Evolutionary conservation across 805 yeast genomes (phyloP).

Genomic region (Maudiozyma bulderi): DNA sequence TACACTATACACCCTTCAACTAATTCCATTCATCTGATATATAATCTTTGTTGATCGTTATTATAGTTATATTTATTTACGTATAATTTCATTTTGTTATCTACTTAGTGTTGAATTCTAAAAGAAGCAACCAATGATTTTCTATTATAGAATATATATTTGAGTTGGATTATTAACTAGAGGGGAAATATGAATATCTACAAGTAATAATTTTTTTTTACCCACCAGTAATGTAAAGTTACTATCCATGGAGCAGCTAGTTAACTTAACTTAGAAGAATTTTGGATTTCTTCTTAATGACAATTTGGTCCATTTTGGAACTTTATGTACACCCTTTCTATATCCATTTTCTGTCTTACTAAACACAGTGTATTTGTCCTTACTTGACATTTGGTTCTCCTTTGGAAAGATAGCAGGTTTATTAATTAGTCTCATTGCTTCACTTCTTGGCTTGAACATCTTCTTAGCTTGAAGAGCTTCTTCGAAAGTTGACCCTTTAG

Average conservation of each 20-base stretch:
- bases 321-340: constrained; percentile 79
- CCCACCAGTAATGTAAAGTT: no score
- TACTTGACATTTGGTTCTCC: constrained; percentile 69
- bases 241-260: not conserved
- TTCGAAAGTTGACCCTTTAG: constrained; percentile 14
- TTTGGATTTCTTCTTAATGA: constrained; percentile 74
- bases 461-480: constrained; percentile 11
- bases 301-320: constrained; percentile 86
- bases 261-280: constrained; percentile 37
- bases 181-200: not conserved
- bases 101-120: no score
- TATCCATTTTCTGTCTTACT: constrained; percentile 64
- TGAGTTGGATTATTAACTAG: not conserved
- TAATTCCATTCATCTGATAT: no score
- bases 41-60: no score
- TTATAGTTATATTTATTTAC: no score
- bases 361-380: constrained; percentile 82
- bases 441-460: constrained; percentile 21
- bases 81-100: no score
- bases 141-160: no score
- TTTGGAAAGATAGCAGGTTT: constrained; percentile 51
- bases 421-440: constrained; percentile 19
- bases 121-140: no score
- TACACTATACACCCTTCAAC: no score
- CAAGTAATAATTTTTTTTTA: not conserved